phyloP scores from a whole-genome alignment of 2,329 filamentous ascomycete species.

The Microdochium paspali region DNA sequence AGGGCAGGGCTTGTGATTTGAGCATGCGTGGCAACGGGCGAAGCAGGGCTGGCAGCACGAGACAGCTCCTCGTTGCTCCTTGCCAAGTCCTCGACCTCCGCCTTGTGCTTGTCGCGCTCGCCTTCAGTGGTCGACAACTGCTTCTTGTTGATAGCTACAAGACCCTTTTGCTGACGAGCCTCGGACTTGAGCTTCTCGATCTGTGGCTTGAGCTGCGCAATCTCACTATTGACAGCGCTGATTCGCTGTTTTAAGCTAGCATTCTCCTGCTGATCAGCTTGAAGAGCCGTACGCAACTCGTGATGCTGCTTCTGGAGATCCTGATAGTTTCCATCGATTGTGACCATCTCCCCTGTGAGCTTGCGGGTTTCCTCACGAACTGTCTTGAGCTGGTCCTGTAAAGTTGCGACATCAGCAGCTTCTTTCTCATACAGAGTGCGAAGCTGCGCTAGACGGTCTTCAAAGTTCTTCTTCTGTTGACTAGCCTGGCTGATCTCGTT shows the following conservation, averaged over 20 bases:
- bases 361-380: constrained; percentile 77
- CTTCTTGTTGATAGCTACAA: constrained; percentile 98
- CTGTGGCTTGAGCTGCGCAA: constrained; percentile 75
- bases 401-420: constrained; percentile 70
- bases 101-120: constrained; percentile 79
- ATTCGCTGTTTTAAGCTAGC: constrained; percentile 79
- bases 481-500: constrained; percentile 73
- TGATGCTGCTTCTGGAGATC: constrained; percentile 78
- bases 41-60: constrained; percentile 40
- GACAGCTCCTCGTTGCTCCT: constrained; percentile 52
- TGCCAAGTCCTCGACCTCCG: constrained; percentile 61
- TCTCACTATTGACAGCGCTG: constrained; percentile 69
- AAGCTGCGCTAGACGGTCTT: constrained; percentile 77
- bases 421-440: constrained; percentile 89
- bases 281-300: constrained; percentile 62
- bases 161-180: constrained; percentile 87
- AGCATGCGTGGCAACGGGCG: constrained; percentile 32
- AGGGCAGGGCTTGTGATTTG: constrained; percentile 60
- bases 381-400: constrained; percentile 73
- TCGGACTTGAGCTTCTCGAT: constrained; percentile 91
- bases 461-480: constrained; percentile 87
- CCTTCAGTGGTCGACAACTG: constrained; percentile 83
- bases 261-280: constrained; percentile 86
- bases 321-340: constrained; percentile 70
- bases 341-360: constrained; percentile 72